Base-by-base conservation (phyloP, 192 early-diverging fungal genomes). In the Diversispora eburnea region DNA sequence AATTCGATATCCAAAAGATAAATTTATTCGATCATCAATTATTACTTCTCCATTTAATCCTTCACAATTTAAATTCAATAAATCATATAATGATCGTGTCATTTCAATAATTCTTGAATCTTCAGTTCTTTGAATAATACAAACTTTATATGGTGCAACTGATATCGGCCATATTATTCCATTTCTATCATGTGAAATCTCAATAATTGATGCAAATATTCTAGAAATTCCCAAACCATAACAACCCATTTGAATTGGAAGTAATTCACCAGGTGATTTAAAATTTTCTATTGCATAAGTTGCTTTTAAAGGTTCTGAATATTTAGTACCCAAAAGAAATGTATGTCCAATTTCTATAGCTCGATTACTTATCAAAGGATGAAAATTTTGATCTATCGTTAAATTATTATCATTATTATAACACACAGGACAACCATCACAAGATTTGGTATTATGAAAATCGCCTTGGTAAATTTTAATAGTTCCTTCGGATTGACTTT, bases 331-430 rank as follows among this genome's bases (percentile, higher is more conserved):
- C 10, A 96, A 83, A 63, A 92, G 88, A 75, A 97, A 97, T 20
- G 94, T 94, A 67, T 96, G 94, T 0, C 88, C 94, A 1, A 95
- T 89, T 71, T 95, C 94, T 55, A 95, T 95, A 0, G 91, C 89
- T 10, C 81, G 78, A 13, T 80, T 76, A 39, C 70, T 77, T 1
- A 47, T 72, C 65, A 86, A 68, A n/a, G 82, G 77, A 57, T 78
- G 72, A 10, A 64, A 54, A 58, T 47, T 70, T 9, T 48, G 9
- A 3, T n/a, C 8, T 17, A 22, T n/a, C n/a, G n/a, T 15, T 46
- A 75, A 60, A 13, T 70, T 33, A 15, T 42, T 55, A 8, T 49
- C 51, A 17, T 70, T 20, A 3, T 22, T 69, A 12, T 42, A 41
- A 59, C 88, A 87, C 19, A 70, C 64, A 4, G 79, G 66, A 58